Conservation (phyloP, 495 filamentous ascomycete genomes). For the Evansstolkia leycettana region DNA sequence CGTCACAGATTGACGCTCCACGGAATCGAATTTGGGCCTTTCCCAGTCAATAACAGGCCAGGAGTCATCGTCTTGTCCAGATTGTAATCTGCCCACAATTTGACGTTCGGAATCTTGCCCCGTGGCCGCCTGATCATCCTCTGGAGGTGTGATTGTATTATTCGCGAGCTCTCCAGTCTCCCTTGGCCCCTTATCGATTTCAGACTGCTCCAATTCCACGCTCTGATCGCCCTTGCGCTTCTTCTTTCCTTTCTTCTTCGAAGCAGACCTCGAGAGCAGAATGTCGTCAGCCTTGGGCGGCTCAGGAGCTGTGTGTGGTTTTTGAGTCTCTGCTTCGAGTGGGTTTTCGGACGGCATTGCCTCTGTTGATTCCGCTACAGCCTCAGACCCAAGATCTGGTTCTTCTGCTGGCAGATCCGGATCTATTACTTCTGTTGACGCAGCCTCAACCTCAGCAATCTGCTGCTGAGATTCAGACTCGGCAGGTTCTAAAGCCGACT, state of each 20-base stretch:
- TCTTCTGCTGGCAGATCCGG: background rate
- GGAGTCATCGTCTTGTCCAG: constrained; percentile 14
- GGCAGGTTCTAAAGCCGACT: constrained; percentile 1
- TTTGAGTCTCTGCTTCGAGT: background rate
- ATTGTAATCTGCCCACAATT: constrained; percentile 2
- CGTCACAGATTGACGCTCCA: constrained; percentile 12
- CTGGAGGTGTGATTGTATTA: too few relatives aligned
- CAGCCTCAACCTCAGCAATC: background rate
- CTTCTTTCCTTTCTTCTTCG: constrained; percentile 12
- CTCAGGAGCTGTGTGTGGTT: background rate
- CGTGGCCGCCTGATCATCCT: too few relatives aligned
- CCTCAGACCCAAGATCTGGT: too few relatives aligned
- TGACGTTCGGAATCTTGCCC: constrained; percentile 7
- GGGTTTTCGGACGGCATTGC: background rate
- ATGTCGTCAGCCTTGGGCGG: too few relatives aligned
- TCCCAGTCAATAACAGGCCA: constrained; percentile 31
- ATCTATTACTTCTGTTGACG: constrained; percentile 3
- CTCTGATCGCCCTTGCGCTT: constrained; percentile 9
- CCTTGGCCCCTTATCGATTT: constrained; percentile 1
- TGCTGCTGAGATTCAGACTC: constrained; percentile 1
- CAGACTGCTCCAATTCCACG: constrained; percentile 7
- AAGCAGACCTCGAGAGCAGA: too few relatives aligned
- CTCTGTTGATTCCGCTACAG: background rate
- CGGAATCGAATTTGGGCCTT: constrained; percentile 14
- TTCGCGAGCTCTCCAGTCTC: too few relatives aligned